Evolutionary conservation across 1,284 basidiomycete genomes (phyloP).

Genomic region (Mycena citricolor): DNA sequence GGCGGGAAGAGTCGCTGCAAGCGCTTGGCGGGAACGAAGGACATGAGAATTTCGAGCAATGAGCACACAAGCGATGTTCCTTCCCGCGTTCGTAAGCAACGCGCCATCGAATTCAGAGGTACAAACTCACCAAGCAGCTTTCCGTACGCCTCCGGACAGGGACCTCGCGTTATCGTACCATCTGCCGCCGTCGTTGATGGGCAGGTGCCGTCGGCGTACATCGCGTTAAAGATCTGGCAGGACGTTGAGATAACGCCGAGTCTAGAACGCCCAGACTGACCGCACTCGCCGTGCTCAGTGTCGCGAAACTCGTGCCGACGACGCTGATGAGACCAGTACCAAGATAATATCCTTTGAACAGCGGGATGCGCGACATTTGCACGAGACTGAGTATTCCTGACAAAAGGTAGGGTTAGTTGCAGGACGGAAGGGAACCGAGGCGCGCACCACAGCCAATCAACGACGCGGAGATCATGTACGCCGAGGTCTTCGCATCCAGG

Average conservation of each 20-base stretch:
- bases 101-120: background rate
- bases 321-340: slow-evolving; percentile 81
- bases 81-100: slow-evolving; percentile 24
- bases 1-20: slow-evolving; percentile 79
- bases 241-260: background rate
- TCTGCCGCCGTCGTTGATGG: slow-evolving; percentile 56
- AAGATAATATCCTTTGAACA: slow-evolving; percentile 64
- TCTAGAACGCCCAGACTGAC: slow-evolving; percentile 37
- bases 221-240: slow-evolving; percentile 58
- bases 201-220: slow-evolving; percentile 82
- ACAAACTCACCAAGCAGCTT: slow-evolving; percentile 59
- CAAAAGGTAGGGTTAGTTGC: background rate
- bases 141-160: slow-evolving; percentile 83
- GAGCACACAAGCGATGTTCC: slow-evolving; percentile 80
- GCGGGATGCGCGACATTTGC: slow-evolving; percentile 68
- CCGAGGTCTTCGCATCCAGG: slow-evolving; percentile 54
- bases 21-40: slow-evolving; percentile 66
- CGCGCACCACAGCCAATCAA: slow-evolving; percentile 71
- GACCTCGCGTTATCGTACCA: slow-evolving; percentile 56
- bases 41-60: slow-evolving; percentile 77
- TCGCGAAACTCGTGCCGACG: slow-evolving; percentile 85
- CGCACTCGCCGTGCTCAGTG: slow-evolving; percentile 71
- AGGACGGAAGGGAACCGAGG: slow-evolving; percentile 11
- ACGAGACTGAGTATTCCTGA: slow-evolving; percentile 72
- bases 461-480: slow-evolving; percentile 82